phyloP scores from a whole-genome alignment of 352 stramenopile genomes.

The Bremia lactucae region DNA sequence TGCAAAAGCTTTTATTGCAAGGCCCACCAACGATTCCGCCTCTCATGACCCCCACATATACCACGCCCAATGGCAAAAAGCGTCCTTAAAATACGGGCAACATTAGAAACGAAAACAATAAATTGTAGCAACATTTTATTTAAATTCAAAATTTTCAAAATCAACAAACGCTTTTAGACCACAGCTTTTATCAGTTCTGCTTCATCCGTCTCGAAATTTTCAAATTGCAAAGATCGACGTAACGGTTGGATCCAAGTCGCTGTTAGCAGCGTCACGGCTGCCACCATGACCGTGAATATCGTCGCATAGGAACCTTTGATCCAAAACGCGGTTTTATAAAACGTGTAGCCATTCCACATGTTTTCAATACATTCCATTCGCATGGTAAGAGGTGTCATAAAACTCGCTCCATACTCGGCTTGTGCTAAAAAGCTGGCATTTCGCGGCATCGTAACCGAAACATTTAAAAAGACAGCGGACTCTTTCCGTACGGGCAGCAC shows the following conservation, averaged over 20 bases:
- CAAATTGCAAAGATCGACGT: constrained; percentile 16
- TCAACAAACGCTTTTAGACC: constrained; percentile 17
- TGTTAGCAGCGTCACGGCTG: constrained; percentile 18
- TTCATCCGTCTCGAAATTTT: constrained; percentile 13
- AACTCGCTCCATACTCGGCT: constrained; percentile 56
- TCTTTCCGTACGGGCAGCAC: constrained; percentile 42
- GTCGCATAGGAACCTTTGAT: constrained; percentile 15
- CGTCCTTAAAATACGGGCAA: constrained; percentile 13
- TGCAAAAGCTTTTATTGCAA: constrained; percentile 49
- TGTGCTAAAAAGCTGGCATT: constrained; percentile 51
- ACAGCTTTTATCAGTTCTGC: constrained; percentile 23
- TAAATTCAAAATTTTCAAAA: neutral
- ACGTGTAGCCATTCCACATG: constrained; percentile 61
- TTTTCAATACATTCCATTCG: constrained; percentile 78
- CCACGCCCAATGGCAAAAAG: too few species aligned
- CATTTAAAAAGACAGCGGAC: constrained; percentile 39
- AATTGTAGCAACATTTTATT: constrained; percentile 4
- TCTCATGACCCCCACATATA: constrained; percentile 12
- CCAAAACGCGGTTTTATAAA: constrained; percentile 38
- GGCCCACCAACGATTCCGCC: constrained; percentile 14
- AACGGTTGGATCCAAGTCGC: constrained; percentile 21
- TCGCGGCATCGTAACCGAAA: constrained; percentile 34
- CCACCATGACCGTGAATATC: constrained; percentile 18
- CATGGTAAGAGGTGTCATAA: constrained; percentile 61
- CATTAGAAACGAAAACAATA: constrained; percentile 16